A percentile compares a stretch with the other conserved stretches of the same genome.
Evolutionary conservation across 2,329 filamentous ascomycete genomes (phyloP).

Genomic region (Aspergillus transmontanensis): DNA sequence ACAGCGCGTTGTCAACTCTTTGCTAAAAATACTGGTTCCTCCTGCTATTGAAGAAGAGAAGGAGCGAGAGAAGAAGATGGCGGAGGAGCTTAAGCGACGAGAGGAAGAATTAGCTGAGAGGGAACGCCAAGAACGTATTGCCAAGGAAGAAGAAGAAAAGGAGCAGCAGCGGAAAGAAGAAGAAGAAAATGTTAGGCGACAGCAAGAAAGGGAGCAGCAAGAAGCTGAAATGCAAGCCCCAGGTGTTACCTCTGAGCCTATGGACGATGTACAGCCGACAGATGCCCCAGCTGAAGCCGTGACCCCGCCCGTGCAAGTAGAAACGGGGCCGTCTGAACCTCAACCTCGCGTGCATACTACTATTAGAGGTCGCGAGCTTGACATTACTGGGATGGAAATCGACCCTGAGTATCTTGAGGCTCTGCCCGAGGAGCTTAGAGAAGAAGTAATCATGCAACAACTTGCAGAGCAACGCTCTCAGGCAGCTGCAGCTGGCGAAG

Average conservation of each 20-base stretch:
- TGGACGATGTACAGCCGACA: conserved; percentile 74
- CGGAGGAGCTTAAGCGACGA: conserved; percentile 58
- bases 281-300: conserved; percentile 39
- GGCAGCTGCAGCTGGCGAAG: conserved; percentile 69
- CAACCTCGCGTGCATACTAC: conserved; percentile 71
- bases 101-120: conserved; percentile 64
- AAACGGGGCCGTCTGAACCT: conserved; percentile 53
- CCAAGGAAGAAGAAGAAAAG: conserved; percentile 71
- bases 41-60: conserved; percentile 81
- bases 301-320: conserved; percentile 40
- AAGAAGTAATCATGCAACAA: conserved; percentile 93
- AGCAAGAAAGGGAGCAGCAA: conserved; percentile 66
- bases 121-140: conserved; percentile 64
- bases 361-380: conserved; percentile 82
- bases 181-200: conserved; percentile 63
- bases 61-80: conserved; percentile 63
- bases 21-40: conserved; percentile 76
- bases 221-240: conserved; percentile 57
- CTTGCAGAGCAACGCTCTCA: conserved; percentile 80
- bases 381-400: conserved; percentile 93
- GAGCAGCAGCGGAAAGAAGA: conserved; percentile 70
- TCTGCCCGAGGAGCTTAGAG: conserved; percentile 93
- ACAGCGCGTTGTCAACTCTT: conserved; percentile 65
- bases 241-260: conserved; percentile 54
- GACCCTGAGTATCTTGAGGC: conserved; percentile 93